These are phyloP conservation scores for Sclerospora graminicola DNA, from an alignment of 352 stramenopile species.

Conservation along the genomic window DNA sequence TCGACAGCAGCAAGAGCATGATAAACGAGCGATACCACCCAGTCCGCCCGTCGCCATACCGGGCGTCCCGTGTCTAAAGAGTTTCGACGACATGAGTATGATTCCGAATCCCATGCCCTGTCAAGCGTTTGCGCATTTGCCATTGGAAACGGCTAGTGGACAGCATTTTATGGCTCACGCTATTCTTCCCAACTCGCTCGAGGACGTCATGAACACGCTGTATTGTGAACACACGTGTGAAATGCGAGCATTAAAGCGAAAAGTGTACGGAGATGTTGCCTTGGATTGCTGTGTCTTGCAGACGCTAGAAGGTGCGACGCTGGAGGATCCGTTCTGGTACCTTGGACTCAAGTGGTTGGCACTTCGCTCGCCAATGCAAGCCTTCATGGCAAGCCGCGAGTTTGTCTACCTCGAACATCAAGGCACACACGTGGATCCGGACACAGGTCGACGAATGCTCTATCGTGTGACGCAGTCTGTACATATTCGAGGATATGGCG, in stretches of 20 bases:
- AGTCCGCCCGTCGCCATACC: conserved; percentile 12
- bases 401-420: conserved; percentile 65
- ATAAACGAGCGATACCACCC: conserved; percentile 11
- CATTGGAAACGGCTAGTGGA: conserved; percentile 17
- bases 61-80: too few relatives aligned
- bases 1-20: conserved; percentile 7
- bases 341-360: conserved; percentile 66
- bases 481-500: conserved; percentile 44
- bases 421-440: conserved; percentile 40
- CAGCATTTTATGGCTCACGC: conserved; percentile 60
- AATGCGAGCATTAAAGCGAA: conserved; percentile 28
- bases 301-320: conserved; percentile 48
- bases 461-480: conserved; percentile 60
- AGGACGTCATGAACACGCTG: conserved; percentile 51
- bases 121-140: conserved; percentile 11
- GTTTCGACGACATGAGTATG: conserved; percentile 10
- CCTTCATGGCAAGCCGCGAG: conserved; percentile 49
- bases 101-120: conserved; percentile 1
- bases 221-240: conserved; percentile 52
- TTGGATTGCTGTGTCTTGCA: conserved; percentile 56
- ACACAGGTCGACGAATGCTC: conserved; percentile 38
- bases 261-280: conserved; percentile 38
- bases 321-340: conserved; percentile 68
- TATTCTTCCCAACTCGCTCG: conserved; percentile 40
- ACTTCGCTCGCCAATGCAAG: conserved; percentile 48